Evolutionary conservation across 2,329 filamentous ascomycete genomes (phyloP), one percentile per base, ranked within the genome.

Genomic region (Cytospora piceae): DNA sequence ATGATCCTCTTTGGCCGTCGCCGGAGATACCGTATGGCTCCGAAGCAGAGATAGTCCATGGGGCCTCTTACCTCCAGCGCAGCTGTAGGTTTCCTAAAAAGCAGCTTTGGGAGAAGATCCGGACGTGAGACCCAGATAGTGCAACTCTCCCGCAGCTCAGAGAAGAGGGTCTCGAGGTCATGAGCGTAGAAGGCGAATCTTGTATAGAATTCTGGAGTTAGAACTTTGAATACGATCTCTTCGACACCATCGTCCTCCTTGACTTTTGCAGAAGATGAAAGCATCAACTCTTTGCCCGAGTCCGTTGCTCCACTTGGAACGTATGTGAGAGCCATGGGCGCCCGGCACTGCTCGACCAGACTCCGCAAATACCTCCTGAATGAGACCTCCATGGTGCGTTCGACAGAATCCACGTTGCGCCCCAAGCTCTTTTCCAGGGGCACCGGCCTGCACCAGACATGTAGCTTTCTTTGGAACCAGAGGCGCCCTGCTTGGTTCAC

Each of bases 191-290:
- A 81, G 0, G 87, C 80, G 57, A 91, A 87, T 32, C 88, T 83
- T 15, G 84, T 82, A 77, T 92, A 92, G 72, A 92, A 92, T 0
- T 78, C 79, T 0, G 90, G 89, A 0, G 86, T 89, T 24, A 90
- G 74, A 5, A 91, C 78, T 61, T 82, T 83, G 57, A 91, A 77
- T 53, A 85, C 83, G 7, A 90, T 59, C 0, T 81, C 74, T 27
- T 81, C 76, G 9, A 58, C 49, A n/a, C 51, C 3, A 67, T 59
- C 15, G 57, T 70, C 61, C 2, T 70, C 60, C 14, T 66, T 61
- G 17, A 55, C 12, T 14, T 49, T 62, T 4, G 74, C 73, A 2
- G 69, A 59, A 6, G 71, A 65, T 5, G 80, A 82, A 24, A 69
- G 70, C 68, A 82, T 78, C 31, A 76, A 70, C 69, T 82, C 78